Evolutionary conservation across 2,329 filamentous ascomycete species (phyloP), one percentile per base, ranked within the genome.

Genomic region (Thielaviopsis ethacetica): DNA sequence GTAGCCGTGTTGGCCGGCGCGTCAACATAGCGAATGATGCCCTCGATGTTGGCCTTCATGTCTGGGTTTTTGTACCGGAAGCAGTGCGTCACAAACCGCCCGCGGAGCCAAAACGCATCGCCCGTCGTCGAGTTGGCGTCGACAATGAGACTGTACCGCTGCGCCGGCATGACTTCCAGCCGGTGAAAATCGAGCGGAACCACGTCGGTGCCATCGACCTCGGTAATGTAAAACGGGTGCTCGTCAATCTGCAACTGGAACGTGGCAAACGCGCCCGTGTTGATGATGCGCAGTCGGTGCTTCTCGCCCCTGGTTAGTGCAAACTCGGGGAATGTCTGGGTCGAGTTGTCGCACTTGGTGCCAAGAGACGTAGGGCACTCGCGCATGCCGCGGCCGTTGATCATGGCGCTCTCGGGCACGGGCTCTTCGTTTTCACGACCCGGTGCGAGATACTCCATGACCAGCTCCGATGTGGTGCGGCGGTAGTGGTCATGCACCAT

Each of bases 401-500:
- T 75, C 13, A 88, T 71, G 1, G 80, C 79, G 1, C 81, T 75
- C 22, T 86, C 73, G 0, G 85, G 84, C 0, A 86, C 77, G 0
- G 84, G 84, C 66, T 87, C 84, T 0, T 82, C 79, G 24, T 76
- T 75, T 53, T 75, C 73, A 72, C 79, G 63, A 72, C 82, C 68
- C 0, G 73, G 71, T 1, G 67, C 75, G 49, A 85, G 75, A 61
- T 83, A 82, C 19, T 76, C 70, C 66, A 76, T 74, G 2, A 82
- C 66, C 0, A 83, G 70, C 47, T 72, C 70, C 0, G 70, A 71
- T 1, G 75, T 76, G 10, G 73, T 67, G 54, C 84, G 79, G 64
- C 88, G 83, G 61, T 89, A 88, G 74, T 85, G 85, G 64, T 89
- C 85, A 19, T 82, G 83, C n/a, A 89, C 70, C 62, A 85, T 84